These are phyloP conservation scores for Ogataea paradorogensis DNA, from an alignment of 805 yeast species.

Conservation along the genomic window DNA sequence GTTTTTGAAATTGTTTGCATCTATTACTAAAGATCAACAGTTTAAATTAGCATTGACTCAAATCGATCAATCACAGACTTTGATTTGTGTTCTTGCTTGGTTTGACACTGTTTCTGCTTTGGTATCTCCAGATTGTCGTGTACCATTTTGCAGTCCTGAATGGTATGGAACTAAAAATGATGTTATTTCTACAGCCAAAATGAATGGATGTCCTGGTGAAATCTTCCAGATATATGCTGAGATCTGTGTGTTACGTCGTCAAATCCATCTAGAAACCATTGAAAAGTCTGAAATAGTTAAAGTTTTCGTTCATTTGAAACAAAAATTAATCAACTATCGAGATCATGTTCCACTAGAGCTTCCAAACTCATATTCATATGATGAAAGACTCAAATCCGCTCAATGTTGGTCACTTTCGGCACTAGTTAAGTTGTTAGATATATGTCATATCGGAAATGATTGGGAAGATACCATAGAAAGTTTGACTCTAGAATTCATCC, in stretches of 20 bases:
- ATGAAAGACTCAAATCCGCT: conserved; percentile 46
- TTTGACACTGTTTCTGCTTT: conserved; percentile 56
- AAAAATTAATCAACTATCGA: conserved; percentile 41
- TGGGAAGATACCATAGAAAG: conserved; percentile 31
- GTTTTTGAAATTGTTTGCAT: conserved; percentile 47
- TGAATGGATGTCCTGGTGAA: conserved; percentile 64
- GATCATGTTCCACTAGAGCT: conserved; percentile 40
- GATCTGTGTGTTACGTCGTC: conserved; percentile 38
- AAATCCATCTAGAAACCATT: conserved; percentile 6
- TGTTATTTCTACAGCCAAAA: conserved; percentile 44
- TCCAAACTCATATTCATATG: conserved; percentile 33
- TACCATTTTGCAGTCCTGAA: conserved; percentile 49
- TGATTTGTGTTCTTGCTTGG: conserved; percentile 55
- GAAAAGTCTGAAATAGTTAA: conserved; percentile 1
- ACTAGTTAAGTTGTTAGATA: conserved; percentile 30
- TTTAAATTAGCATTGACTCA: conserved; percentile 41
- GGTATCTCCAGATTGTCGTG: conserved; percentile 53
- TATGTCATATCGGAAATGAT: conserved; percentile 15
- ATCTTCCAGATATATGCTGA: conserved; percentile 46
- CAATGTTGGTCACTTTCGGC: conserved; percentile 54
- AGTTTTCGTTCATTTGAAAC: conserved; percentile 32
- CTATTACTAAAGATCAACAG: conserved; percentile 46
- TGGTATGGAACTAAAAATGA: conserved; percentile 50
- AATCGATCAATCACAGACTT: conserved; percentile 48
- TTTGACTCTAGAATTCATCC: conserved; percentile 44